Evolutionary conservation across 192 early-diverging fungal genomes (phyloP).

Genomic region (Podochytrium sp.): DNA sequence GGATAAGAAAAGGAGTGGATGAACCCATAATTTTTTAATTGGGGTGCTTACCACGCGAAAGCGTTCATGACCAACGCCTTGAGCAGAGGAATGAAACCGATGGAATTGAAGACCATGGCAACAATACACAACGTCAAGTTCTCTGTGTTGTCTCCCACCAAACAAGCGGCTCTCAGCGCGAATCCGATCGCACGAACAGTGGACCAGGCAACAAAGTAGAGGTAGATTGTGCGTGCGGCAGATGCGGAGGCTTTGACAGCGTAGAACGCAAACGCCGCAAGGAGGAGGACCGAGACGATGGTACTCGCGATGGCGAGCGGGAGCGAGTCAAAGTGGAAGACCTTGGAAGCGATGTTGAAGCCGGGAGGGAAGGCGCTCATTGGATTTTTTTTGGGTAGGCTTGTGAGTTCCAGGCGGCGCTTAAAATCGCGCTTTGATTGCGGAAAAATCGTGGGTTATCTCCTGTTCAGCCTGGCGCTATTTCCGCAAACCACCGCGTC

Average conservation of each 20-base stretch:
- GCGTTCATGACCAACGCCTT: background rate
- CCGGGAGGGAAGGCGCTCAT: background rate
- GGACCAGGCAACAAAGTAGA: background rate
- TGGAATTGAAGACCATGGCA: background rate
- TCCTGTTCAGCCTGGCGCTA: background rate
- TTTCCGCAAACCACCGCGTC: background rate
- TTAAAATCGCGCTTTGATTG: background rate
- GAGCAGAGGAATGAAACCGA: constrained; percentile 12
- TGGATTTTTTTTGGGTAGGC: no score
- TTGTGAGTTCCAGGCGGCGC: no score
- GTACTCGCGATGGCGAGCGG: background rate
- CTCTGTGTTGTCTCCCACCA: background rate
- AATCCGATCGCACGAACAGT: background rate
- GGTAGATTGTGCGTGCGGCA: background rate
- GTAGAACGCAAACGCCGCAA: background rate
- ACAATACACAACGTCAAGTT: background rate
- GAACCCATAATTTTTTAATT: background rate
- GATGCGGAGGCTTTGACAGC: background rate
- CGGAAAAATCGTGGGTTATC: background rate
- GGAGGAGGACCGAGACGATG: background rate
- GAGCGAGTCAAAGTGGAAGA: background rate
- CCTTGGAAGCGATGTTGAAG: background rate
- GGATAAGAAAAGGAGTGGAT: no score
- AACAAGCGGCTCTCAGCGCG: background rate
- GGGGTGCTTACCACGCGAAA: background rate